A percentile compares a stretch with the other conserved stretches of the same genome.
Conservation (phyloP, 1,139 yeast species). For the Protomyces inundatus region DNA sequence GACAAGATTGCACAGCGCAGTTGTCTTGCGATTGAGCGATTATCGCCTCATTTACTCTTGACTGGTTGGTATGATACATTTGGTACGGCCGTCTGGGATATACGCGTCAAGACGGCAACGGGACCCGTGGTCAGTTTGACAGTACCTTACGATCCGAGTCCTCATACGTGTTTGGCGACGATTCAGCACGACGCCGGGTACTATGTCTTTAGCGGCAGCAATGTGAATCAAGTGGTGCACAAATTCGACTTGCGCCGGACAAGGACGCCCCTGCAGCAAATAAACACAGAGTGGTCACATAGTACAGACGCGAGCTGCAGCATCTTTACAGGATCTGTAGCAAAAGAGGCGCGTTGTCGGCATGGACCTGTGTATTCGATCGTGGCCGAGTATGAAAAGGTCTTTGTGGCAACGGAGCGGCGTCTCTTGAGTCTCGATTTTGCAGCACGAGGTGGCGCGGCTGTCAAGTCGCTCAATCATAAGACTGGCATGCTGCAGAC, state of each 20-base stretch:
- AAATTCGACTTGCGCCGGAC: neutral
- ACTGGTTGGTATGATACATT: neutral
- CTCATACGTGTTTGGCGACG: neutral
- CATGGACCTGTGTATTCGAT: constrained; percentile 15
- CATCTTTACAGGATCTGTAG: constrained; percentile 1
- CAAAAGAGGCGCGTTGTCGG: neutral
- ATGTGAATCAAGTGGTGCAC: neutral
- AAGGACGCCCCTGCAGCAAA: neutral
- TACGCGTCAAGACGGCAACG: neutral
- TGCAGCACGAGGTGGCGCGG: neutral
- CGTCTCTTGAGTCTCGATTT: constrained; percentile 11
- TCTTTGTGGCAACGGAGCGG: constrained; percentile 13
- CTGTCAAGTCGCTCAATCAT: neutral
- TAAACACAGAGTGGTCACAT: neutral
- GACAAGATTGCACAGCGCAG: neutral
- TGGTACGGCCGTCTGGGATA: neutral
- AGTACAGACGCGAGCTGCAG: neutral
- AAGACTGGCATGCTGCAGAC: too few species aligned
- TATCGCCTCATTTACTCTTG: neutral
- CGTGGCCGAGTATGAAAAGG: constrained; percentile 14
- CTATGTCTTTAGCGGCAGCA: neutral
- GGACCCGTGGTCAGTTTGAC: neutral
- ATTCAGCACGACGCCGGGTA: neutral
- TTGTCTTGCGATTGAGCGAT: neutral
- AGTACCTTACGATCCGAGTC: neutral